These are phyloP conservation scores for Juglanconis oblonga DNA, from an alignment of 2,329 filamentous ascomycete species.

Conservation along the genomic window DNA sequence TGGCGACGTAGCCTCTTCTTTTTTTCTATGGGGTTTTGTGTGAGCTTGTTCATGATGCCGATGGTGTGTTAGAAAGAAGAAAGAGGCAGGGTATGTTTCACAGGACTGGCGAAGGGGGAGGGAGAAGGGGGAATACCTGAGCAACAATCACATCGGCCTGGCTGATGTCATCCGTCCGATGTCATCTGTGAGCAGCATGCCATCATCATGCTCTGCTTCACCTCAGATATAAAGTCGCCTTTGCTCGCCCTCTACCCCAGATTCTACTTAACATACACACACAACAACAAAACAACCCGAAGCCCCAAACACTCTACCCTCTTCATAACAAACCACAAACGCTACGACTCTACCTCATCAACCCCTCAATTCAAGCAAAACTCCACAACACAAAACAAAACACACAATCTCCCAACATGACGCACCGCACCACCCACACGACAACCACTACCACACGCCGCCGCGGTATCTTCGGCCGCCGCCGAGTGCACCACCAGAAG, in stretches of 20 bases:
- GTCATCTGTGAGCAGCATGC: background rate
- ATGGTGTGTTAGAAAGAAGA: too few relatives aligned
- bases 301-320: background rate
- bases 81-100: too few relatives aligned
- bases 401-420: slow-evolving; percentile 19
- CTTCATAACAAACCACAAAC: background rate
- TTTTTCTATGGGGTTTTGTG: too few relatives aligned
- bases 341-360: background rate
- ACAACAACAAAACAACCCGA: background rate
- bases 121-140: too few relatives aligned
- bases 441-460: slow-evolving; percentile 28
- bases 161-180: background rate
- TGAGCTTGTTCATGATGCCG: too few relatives aligned
- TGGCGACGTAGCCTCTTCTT: too few relatives aligned
- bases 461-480: slow-evolving; percentile 20
- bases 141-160: background rate
- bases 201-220: background rate
- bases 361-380: too few relatives aligned
- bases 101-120: too few relatives aligned
- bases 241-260: background rate
- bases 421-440: slow-evolving; percentile 19
- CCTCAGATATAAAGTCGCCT: background rate
- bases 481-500: slow-evolving; percentile 55
- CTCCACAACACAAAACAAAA: background rate
- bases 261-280: background rate